Evolutionary conservation across 257 asterid genomes (phyloP).

Genomic region (Henckelia pumila): DNA sequence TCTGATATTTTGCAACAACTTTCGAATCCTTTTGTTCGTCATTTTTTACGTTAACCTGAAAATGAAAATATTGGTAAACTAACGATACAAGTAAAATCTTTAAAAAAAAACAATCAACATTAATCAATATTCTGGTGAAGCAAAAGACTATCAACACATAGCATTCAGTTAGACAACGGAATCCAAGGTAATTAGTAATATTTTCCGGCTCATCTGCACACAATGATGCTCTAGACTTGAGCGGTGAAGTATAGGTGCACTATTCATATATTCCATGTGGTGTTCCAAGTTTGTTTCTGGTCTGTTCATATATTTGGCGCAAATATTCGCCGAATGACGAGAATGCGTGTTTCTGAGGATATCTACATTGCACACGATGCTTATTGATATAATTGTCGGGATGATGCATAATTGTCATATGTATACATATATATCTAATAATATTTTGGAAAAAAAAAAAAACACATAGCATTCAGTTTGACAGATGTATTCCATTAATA

Average conservation of each 20-base stretch:
- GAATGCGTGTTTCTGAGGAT: not conserved
- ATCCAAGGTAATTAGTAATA: constrained; percentile 21
- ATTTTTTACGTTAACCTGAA: too few relatives aligned
- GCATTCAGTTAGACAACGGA: constrained; percentile 46
- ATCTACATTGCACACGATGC: not conserved
- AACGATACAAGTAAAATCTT: too few relatives aligned
- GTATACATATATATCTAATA: not conserved
- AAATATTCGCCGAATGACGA: not conserved
- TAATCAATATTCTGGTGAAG: too few relatives aligned
- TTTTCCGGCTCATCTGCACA: not conserved
- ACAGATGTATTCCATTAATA: too few relatives aligned
- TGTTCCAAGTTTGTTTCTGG: not conserved
- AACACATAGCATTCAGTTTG: too few relatives aligned
- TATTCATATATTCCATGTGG: not conserved
- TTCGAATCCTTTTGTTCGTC: too few relatives aligned
- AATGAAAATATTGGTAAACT: too few relatives aligned
- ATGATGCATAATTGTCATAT: not conserved
- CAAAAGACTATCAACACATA: too few relatives aligned
- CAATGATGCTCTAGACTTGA: not conserved
- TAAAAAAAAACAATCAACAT: too few relatives aligned
- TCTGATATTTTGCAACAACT: too few relatives aligned
- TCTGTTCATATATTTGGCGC: not conserved
- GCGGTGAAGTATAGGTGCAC: not conserved
- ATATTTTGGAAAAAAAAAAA: too few relatives aligned
- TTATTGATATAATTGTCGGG: not conserved